Evolutionary conservation across 208 protist species (phyloP).

Genomic region (Leishmania tarentolae): DNA sequence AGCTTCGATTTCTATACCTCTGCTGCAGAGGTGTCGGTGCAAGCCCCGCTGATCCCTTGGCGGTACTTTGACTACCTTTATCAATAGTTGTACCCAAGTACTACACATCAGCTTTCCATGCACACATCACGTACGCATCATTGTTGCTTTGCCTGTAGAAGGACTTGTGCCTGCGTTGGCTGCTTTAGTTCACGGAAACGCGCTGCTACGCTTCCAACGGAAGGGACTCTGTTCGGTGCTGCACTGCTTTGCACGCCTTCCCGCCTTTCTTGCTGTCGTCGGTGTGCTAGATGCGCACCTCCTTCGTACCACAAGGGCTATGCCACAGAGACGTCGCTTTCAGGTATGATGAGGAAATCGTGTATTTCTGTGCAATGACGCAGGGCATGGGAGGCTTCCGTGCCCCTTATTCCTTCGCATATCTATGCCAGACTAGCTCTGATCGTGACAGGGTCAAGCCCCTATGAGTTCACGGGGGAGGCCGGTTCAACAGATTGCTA

Average conservation of each 20-base stretch:
- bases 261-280: not conserved
- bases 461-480: not conserved
- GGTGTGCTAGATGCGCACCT: not conserved
- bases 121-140: not conserved
- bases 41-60: conserved; percentile 64
- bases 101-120: no score
- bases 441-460: not conserved
- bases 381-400: no score
- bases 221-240: not conserved
- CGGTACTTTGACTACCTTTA: conserved; percentile 68
- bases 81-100: conserved; percentile 13
- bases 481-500: not conserved
- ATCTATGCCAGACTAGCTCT: not conserved
- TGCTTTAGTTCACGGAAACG: not conserved
- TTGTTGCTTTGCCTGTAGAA: not conserved
- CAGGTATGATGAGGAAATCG: not conserved
- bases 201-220: not conserved
- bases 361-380: no score
- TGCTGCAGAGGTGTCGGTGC: conserved; percentile 50
- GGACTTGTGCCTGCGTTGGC: not conserved
- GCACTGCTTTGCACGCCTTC: not conserved
- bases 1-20: conserved; percentile 67
- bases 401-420: not conserved
- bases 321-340: not conserved
- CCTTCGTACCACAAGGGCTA: not conserved